Percentiles rank a stretch among this genome's conserved stretches.
phyloP scores from a whole-genome alignment of 2,329 filamentous ascomycete species.

The Aspergillus puulaauensis region DNA sequence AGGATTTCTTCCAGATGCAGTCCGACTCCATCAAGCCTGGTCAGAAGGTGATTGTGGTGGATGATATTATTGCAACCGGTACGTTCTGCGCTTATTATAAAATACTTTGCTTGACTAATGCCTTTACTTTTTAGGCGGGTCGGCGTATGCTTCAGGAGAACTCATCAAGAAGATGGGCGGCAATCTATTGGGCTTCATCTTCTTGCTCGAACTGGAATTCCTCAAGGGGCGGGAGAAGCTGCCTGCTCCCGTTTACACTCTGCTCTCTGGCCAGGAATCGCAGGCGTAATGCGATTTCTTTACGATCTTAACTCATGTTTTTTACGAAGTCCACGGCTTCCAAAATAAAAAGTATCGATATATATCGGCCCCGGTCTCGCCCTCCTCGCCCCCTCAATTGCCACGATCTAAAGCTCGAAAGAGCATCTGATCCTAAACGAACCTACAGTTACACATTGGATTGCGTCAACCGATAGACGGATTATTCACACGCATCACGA shows the following conservation, averaged over 20 bases:
- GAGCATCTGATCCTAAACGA: conserved; percentile 2
- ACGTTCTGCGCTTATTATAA: conserved; percentile 36
- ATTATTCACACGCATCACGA: conserved; percentile 32
- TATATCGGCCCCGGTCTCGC: background rate
- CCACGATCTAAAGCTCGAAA: conserved; percentile 1
- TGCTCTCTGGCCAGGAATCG: conserved; percentile 66
- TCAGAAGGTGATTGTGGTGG: conserved; percentile 88
- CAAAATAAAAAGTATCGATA: conserved; percentile 8
- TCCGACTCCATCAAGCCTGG: conserved; percentile 77
- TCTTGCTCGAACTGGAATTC: conserved; percentile 93
- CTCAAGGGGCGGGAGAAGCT: conserved; percentile 91
- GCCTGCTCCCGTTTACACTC: conserved; percentile 75
- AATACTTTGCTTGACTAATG: background rate
- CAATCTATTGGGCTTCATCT: conserved; percentile 82
- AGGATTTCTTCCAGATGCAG: conserved; percentile 96
- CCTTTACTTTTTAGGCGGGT: conserved; percentile 65
- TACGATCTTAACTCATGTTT: conserved; percentile 8
- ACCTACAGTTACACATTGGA: conserved; percentile 2
- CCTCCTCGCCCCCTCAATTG: background rate
- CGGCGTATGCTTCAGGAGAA: conserved; percentile 80
- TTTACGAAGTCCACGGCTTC: conserved; percentile 4
- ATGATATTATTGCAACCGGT: conserved; percentile 99
- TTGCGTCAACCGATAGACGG: conserved; percentile 9
- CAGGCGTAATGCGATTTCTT: conserved; percentile 14
- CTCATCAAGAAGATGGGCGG: conserved; percentile 86